A percentile compares a stretch with the other conserved stretches of the same genome.
These are phyloP conservation scores for Fragilaria crotonensis DNA, from an alignment of 108 stramenopile species.

Conservation along the genomic window DNA sequence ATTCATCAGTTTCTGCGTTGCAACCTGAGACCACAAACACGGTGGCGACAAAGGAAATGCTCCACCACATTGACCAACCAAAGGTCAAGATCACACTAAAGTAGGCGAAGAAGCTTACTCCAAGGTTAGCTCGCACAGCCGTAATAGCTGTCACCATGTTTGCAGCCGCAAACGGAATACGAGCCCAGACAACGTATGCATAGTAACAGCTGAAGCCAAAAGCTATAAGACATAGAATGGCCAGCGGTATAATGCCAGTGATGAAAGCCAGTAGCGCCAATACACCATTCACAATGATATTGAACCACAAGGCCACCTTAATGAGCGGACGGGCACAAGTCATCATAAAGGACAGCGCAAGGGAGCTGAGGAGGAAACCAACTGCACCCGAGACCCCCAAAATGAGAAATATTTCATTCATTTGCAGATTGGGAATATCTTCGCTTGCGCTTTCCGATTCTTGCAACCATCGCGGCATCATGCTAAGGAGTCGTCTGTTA, in stretches of 20 bases:
- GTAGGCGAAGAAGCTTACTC: slow-evolving; percentile 55
- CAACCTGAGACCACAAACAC: slow-evolving; percentile 35
- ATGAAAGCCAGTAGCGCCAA: slow-evolving; percentile 24
- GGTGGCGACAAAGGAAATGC: slow-evolving; percentile 35
- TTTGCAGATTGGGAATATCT: slow-evolving; percentile 3
- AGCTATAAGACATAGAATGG: slow-evolving; percentile 18
- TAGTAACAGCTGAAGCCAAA: slow-evolving; percentile 45
- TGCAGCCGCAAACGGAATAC: slow-evolving; percentile 75
- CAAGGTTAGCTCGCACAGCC: slow-evolving; percentile 58
- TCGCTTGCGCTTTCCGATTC: slow-evolving; percentile 6
- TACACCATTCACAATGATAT: slow-evolving; percentile 30
- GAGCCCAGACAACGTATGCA: slow-evolving; percentile 52
- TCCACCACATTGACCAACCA: slow-evolving; percentile 58
- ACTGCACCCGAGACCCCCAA: slow-evolving; percentile 9
- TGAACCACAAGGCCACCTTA: slow-evolving; percentile 52
- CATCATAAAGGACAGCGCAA: slow-evolving; percentile 34
- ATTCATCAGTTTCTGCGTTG: slow-evolving; percentile 3
- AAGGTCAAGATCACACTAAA: slow-evolving; percentile 36
- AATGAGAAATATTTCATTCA: slow-evolving; percentile 6
- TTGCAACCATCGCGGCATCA: not conserved
- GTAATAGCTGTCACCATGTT: slow-evolving; percentile 65
- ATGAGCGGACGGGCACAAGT: slow-evolving; percentile 40
- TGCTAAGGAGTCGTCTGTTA: not conserved
- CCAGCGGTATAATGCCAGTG: slow-evolving; percentile 21
- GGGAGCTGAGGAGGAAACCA: slow-evolving; percentile 14